Percentiles rank a stretch among this genome's conserved stretches.
Evolutionary conservation across 345 rosid genomes (phyloP).

Genomic region (Gossypium herbaceum): DNA sequence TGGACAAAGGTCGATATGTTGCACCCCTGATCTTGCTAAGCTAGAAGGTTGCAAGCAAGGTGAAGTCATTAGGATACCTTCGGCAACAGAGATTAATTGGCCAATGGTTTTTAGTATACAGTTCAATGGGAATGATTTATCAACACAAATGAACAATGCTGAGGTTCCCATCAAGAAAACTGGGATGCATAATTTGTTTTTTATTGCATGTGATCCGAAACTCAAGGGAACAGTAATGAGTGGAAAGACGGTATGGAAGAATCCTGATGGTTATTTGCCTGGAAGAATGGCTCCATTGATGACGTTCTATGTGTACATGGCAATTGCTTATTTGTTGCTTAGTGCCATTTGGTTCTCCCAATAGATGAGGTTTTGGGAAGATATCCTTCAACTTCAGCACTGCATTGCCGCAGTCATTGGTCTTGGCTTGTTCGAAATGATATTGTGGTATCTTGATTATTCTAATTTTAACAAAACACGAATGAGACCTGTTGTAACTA

Average conservation of each 20-base stretch:
- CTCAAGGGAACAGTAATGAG: slow-evolving; percentile 75
- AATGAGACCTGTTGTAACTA: slow-evolving; percentile 67
- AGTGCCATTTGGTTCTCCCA: slow-evolving; percentile 74
- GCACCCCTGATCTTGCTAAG: slow-evolving; percentile 95
- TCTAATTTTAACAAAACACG: slow-evolving; percentile 76
- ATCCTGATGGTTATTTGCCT: slow-evolving; percentile 85
- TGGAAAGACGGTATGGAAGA: slow-evolving; percentile 96
- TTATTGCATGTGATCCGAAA: slow-evolving; percentile 79
- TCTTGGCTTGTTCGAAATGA: slow-evolving; percentile 85
- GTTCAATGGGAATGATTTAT: slow-evolving; percentile 47
- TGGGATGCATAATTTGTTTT: slow-evolving; percentile 91
- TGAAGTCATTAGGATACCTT: slow-evolving; percentile 82
- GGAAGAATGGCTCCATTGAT: slow-evolving; percentile 95
- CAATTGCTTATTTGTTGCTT: slow-evolving; percentile 65
- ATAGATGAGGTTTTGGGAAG: slow-evolving; percentile 71
- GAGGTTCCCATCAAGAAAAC: slow-evolving; percentile 55
- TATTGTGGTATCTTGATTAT: slow-evolving; percentile 84
- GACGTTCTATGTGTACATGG: slow-evolving; percentile 73
- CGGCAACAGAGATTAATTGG: slow-evolving; percentile 64
- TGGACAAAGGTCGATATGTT: slow-evolving; percentile 94
- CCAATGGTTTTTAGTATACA: slow-evolving; percentile 64
- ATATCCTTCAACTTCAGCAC: slow-evolving; percentile 85
- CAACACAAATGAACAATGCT: slow-evolving; percentile 37
- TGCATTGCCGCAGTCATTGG: slow-evolving; percentile 67
- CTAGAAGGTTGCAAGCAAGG: slow-evolving; percentile 95